A percentile compares a stretch with the other conserved stretches of the same genome.
Evolutionary conservation across 2,329 filamentous ascomycete species (phyloP).

Genomic region (Domatiomyces catenatus): DNA sequence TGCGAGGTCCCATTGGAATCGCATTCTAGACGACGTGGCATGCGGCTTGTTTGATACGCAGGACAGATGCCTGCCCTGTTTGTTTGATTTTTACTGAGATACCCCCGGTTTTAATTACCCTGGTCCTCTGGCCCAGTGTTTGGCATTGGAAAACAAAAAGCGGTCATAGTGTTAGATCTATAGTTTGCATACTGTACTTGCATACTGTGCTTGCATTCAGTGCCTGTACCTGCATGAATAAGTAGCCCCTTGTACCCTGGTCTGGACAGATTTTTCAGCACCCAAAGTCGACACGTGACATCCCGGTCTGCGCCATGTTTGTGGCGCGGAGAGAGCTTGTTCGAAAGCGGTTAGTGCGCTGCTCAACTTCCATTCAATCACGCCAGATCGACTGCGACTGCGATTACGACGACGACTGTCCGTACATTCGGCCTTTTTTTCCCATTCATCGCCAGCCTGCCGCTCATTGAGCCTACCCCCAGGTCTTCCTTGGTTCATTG

Average conservation of each 20-base stretch:
- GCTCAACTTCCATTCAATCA: neutral
- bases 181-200: too few species aligned
- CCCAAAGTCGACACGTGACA: neutral
- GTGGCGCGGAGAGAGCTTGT: neutral
- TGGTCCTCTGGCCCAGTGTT: neutral
- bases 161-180: neutral
- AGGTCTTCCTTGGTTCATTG: neutral
- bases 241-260: too few species aligned
- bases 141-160: neutral
- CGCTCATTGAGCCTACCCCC: neutral
- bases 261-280: too few species aligned
- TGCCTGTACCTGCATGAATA: too few species aligned
- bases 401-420: neutral
- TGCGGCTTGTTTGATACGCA: too few species aligned
- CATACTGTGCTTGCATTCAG: too few species aligned
- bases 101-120: neutral
- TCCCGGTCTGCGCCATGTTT: neutral
- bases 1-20: slow-evolving; percentile 13
- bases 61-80: neutral
- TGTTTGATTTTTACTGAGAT: neutral
- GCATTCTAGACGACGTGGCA: slow-evolving; percentile 7
- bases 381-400: neutral
- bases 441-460: neutral
- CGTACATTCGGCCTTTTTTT: neutral
- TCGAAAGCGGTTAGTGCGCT: neutral